Evolutionary conservation across 805 yeast genomes (phyloP).

Genomic region (Scheffersomyces lignosus): DNA sequence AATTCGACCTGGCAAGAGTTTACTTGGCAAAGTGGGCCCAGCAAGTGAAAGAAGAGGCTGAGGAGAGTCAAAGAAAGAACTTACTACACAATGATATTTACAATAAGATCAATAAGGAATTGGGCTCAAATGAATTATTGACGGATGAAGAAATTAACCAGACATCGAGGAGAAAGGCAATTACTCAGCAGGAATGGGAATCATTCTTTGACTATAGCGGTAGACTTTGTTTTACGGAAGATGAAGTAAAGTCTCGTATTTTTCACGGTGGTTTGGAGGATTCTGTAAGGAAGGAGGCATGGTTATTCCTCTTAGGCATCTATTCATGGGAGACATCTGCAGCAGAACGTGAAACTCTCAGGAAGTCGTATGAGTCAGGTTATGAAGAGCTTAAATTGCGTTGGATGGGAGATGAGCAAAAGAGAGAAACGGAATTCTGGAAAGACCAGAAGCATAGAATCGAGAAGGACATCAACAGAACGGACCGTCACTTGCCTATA

Average conservation of each 20-base stretch:
- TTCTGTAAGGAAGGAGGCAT: constrained; percentile 65
- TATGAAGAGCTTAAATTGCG: constrained; percentile 65
- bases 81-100: constrained; percentile 61
- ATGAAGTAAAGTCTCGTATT: constrained; percentile 77
- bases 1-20: constrained; percentile 88
- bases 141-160: constrained; percentile 59
- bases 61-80: constrained; percentile 50
- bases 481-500: constrained; percentile 75
- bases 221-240: constrained; percentile 64
- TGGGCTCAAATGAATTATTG: constrained; percentile 58
- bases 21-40: constrained; percentile 97
- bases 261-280: constrained; percentile 86
- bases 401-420: constrained; percentile 62
- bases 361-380: constrained; percentile 54
- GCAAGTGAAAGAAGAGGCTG: constrained; percentile 90
- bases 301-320: constrained; percentile 83
- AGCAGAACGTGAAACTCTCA: constrained; percentile 63
- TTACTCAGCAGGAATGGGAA: constrained; percentile 77
- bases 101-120: constrained; percentile 55
- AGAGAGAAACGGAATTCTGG: constrained; percentile 65
- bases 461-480: constrained; percentile 90
- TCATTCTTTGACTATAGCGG: constrained; percentile 82
- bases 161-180: constrained; percentile 65
- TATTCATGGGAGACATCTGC: constrained; percentile 85
- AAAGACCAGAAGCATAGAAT: constrained; percentile 86